phyloP scores from a whole-genome alignment of 495 filamentous ascomycete genomes.

The Amniculicola lignicola region DNA sequence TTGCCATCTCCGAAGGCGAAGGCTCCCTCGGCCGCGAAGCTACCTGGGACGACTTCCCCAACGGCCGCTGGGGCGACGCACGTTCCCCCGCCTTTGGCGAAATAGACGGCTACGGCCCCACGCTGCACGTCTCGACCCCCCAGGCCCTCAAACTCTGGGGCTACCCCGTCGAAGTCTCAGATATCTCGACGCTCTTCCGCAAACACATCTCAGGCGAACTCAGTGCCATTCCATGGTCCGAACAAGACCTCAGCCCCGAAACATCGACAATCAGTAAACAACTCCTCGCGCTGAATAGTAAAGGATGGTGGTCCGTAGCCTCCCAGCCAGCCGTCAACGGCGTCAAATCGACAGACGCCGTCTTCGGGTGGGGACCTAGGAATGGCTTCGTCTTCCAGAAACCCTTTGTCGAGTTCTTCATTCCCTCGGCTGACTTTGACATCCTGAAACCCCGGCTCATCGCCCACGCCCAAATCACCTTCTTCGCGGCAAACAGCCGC shows the following conservation, averaged over 20 bases:
- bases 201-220: constrained; percentile 73
- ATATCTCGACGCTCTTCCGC: constrained; percentile 76
- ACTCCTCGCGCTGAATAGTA: constrained; percentile 70
- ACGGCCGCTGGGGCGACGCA: constrained; percentile 94
- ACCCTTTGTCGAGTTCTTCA: constrained; percentile 94
- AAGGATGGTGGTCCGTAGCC: constrained; percentile 94
- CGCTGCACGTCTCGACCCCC: constrained; percentile 72
- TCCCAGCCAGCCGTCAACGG: constrained; percentile 96
- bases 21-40: constrained; percentile 90
- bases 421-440: constrained; percentile 67
- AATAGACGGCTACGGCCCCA: constrained; percentile 92
- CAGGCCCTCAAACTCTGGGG: constrained; percentile 83
- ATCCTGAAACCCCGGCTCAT: constrained; percentile 60
- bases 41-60: constrained; percentile 98
- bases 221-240: constrained; percentile 84
- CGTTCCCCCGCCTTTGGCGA: constrained; percentile 79
- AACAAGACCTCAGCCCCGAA: constrained; percentile 82
- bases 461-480: constrained; percentile 63
- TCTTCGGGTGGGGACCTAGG: constrained; percentile 91
- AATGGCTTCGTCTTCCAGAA: constrained; percentile 98
- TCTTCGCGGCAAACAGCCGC: constrained; percentile 73
- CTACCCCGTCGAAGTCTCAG: constrained; percentile 60
- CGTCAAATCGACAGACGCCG: constrained; percentile 65
- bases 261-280: constrained; percentile 72
- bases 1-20: constrained; percentile 89